Conservation (phyloP, 306 rosid species). For the Quercus robur region DNA sequence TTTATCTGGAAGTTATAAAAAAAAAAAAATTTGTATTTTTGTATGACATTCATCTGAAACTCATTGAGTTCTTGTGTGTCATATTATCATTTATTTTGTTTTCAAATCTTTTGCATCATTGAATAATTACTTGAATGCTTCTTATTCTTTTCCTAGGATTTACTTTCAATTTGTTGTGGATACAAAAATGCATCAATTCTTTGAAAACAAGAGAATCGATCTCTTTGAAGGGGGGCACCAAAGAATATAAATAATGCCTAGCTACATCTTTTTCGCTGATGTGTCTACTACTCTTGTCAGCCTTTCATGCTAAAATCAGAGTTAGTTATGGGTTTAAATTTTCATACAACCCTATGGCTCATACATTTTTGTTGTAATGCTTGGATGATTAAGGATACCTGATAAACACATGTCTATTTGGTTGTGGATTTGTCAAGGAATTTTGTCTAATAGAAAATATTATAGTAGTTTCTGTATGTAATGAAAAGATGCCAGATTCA, state of each 20-base stretch:
- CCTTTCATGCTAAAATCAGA: background rate
- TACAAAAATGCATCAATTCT: constrained; percentile 67
- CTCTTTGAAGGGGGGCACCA: constrained; percentile 81
- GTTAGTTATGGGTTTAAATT: too few species aligned
- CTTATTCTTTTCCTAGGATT: background rate
- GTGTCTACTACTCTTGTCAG: background rate
- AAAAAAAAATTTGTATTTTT: too few species aligned
- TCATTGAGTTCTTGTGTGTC: too few species aligned
- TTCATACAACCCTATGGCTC: too few species aligned
- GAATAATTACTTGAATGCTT: background rate
- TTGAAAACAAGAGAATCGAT: constrained; percentile 68
- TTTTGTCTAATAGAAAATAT: background rate
- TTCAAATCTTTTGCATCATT: background rate
- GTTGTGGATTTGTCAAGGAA: background rate
- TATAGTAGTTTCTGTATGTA: background rate
- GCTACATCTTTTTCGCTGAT: constrained; percentile 28
- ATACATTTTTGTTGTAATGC: too few species aligned
- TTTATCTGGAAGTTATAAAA: too few species aligned
- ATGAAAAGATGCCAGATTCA: background rate
- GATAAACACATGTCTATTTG: background rate
- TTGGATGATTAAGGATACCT: too few species aligned
- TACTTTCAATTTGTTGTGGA: background rate
- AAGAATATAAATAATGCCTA: constrained; percentile 67
- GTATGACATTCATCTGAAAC: too few species aligned
- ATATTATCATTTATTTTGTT: too few species aligned